Base-by-base conservation (phyloP, 768 basidiomycete species). In the Boletus rubescentipes region DNA sequence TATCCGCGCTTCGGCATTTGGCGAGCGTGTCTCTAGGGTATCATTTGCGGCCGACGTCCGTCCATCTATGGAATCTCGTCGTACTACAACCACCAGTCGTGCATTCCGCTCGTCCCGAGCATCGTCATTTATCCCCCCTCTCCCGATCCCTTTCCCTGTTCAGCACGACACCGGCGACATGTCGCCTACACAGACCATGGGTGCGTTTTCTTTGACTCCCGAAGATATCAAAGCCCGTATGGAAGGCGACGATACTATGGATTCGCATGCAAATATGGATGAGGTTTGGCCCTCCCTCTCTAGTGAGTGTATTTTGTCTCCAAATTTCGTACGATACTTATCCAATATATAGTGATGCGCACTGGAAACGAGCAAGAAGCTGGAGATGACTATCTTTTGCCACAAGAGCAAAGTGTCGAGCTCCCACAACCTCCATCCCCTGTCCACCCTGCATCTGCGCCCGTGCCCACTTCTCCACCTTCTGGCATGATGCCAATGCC, bases 251-350 rank as follows among this genome's bases (percentile, higher is more conserved):
- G 69, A 64, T 14, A 53, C 63, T 18, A 40, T 53, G 8, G 65
- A 67, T 11, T 50, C 74, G 2, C 72, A 75, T 42, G 67, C 74
- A 9, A 71, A 77, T 56, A 57, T 75, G 46, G 86, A 84, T 30
- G 85, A 84, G 29, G 75, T 89, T 15, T 77, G 85, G 74, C 86
- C 88, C 4, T 89, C 89, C 15, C 72, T 91, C 44, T 78, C 76
- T 50, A 72, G 87, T 89, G 67, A 62, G 87, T 62, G 36, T 34
- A 55, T 36, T 55, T 57, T 5, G 7, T 41, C 32, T 46, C 16
- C 34, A 14, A 3, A 39, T 12, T 49, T 44, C 31, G 4, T 46
- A 31, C 12, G 15, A 23, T 62, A 31, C 44, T 65, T 50, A 58
- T 43, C 35, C 46, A 21, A 38, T 38, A 10, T 54, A 9, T 52